Evolutionary conservation across 2,329 filamentous ascomycete genomes (phyloP).

Genomic region (Pseudogymnoascus verrucosus): DNA sequence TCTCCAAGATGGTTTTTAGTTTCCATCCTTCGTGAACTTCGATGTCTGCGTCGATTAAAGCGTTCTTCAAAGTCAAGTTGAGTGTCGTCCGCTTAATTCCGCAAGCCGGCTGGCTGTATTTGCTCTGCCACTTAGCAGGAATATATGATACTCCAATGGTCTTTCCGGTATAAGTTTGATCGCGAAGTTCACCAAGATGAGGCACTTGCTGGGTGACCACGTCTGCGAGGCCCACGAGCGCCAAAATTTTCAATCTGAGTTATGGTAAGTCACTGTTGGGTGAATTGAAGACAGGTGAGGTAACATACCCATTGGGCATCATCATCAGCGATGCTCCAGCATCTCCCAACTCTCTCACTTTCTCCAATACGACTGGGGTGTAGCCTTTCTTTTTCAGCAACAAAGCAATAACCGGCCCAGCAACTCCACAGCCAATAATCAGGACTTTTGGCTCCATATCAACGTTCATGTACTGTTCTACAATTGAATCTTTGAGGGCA

Average conservation of each 20-base stretch:
- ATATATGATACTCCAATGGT: slow-evolving; percentile 18
- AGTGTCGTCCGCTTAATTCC: slow-evolving; percentile 20
- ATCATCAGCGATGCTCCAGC: slow-evolving; percentile 24
- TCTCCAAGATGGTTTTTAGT: slow-evolving; percentile 18
- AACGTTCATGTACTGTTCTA: not conserved
- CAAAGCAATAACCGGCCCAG: not conserved
- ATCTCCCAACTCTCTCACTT: slow-evolving; percentile 18
- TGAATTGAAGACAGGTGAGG: not conserved
- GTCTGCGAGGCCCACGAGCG: slow-evolving; percentile 16
- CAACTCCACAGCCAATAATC: not conserved
- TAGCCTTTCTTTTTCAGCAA: slow-evolving; percentile 20
- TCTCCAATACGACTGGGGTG: slow-evolving; percentile 23
- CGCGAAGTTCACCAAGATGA: slow-evolving; percentile 16
- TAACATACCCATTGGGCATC: slow-evolving; percentile 19
- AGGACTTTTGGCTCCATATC: not conserved
- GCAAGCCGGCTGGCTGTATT: slow-evolving; percentile 18
- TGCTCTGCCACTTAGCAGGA: slow-evolving; percentile 15
- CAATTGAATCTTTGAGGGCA: not conserved
- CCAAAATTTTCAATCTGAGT: slow-evolving; percentile 18
- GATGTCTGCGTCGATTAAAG: slow-evolving; percentile 15
- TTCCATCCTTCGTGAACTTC: slow-evolving; percentile 23
- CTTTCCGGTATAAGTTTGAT: slow-evolving; percentile 16
- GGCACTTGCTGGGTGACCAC: not conserved
- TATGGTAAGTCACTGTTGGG: not conserved
- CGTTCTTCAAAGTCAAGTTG: slow-evolving; percentile 16